Conservation (phyloP, 495 filamentous ascomycete species). For the Alectoria sarmentosa region DNA sequence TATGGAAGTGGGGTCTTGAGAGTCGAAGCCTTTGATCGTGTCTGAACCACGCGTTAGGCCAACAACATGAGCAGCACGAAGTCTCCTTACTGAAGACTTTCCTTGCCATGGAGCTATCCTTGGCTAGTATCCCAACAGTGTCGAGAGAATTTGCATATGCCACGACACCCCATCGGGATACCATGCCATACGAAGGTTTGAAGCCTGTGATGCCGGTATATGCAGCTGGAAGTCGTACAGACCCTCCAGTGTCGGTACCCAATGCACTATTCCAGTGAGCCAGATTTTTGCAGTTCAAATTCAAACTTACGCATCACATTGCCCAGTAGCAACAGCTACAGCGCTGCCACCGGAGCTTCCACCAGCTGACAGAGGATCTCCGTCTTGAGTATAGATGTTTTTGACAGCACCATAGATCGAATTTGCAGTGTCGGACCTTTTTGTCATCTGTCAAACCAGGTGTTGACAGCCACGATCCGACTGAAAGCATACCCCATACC, state of each 20-base stretch:
- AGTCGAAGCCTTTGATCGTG: slow-evolving; percentile 54
- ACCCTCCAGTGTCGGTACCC: slow-evolving; percentile 93
- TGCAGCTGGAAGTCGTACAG: slow-evolving; percentile 83
- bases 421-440: slow-evolving; percentile 65
- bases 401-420: slow-evolving; percentile 66
- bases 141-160: slow-evolving; percentile 95
- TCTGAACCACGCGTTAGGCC: slow-evolving; percentile 25
- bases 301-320: slow-evolving; percentile 55
- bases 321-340: slow-evolving; percentile 64
- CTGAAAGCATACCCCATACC: slow-evolving; percentile 66
- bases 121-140: slow-evolving; percentile 77
- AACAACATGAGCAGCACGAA: neutral
- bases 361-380: slow-evolving; percentile 57
- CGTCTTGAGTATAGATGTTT: slow-evolving; percentile 31
- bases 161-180: slow-evolving; percentile 85
- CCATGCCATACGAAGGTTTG: slow-evolving; percentile 83
- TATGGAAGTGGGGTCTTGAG: slow-evolving; percentile 71
- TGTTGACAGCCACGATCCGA: slow-evolving; percentile 5
- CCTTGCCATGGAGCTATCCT: slow-evolving; percentile 40
- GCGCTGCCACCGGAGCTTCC: slow-evolving; percentile 95
- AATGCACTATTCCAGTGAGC: slow-evolving; percentile 50
- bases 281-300: neutral
- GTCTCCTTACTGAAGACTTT: slow-evolving; percentile 47
- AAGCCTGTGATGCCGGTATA: slow-evolving; percentile 85
- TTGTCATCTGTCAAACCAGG: slow-evolving; percentile 5